A percentile compares a stretch with the other conserved stretches of the same genome.
Conservation (phyloP, 805 yeast species). For the Lachancea thermotolerans region DNA sequence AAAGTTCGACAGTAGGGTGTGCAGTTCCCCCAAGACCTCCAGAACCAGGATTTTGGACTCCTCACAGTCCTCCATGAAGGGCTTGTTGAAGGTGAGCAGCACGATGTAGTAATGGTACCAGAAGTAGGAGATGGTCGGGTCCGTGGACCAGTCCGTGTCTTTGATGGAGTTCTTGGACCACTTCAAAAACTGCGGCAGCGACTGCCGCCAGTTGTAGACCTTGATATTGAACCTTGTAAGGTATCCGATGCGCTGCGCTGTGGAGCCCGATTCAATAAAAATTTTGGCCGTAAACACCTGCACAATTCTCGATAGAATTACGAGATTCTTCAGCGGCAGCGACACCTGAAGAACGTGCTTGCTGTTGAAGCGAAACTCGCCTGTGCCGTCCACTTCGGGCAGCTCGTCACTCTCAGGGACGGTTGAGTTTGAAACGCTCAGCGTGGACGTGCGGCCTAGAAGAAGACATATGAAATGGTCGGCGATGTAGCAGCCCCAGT, state of each 20-base stretch:
- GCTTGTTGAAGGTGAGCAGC: constrained; percentile 52
- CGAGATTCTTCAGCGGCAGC: constrained; percentile 36
- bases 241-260: constrained; percentile 33
- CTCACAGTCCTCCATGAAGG: constrained; percentile 42
- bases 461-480: constrained; percentile 57
- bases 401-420: constrained; percentile 52
- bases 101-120: constrained; percentile 54
- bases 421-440: constrained; percentile 51
- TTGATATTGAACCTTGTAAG: constrained; percentile 41
- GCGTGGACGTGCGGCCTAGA: constrained; percentile 50
- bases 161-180: constrained; percentile 42
- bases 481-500: constrained; percentile 62
- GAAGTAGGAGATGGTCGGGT: constrained; percentile 48
- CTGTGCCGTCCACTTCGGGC: constrained; percentile 59
- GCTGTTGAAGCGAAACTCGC: constrained; percentile 42
- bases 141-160: constrained; percentile 37
- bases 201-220: constrained; percentile 45
- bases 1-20: constrained; percentile 25
- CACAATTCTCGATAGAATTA: constrained; percentile 36
- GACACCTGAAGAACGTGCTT: constrained; percentile 29
- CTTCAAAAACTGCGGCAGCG: constrained; percentile 41
- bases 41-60: constrained; percentile 24
- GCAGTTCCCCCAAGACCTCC: constrained; percentile 27
- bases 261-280: constrained; percentile 29
- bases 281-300: constrained; percentile 32